Conservation (phyloP, 768 basidiomycete species). For the Atractiella rhizophila region DNA sequence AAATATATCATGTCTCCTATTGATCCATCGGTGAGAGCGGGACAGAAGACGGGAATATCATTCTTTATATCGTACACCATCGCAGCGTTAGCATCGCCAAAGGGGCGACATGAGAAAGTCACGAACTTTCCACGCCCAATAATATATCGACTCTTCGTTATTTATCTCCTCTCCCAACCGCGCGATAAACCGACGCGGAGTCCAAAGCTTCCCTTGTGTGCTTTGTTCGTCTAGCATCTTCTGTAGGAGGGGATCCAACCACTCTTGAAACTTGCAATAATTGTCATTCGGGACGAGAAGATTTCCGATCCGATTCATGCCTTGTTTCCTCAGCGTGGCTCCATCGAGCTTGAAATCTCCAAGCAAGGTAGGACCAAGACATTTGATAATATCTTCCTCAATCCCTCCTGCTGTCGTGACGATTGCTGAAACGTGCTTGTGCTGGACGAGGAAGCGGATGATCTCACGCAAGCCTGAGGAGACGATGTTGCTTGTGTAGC, state of each 20-base stretch:
- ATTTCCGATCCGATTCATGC: constrained; percentile 96
- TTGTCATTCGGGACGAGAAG: constrained; percentile 91
- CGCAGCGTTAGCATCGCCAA: constrained; percentile 14
- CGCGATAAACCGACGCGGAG: constrained; percentile 76
- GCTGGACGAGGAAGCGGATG: constrained; percentile 71
- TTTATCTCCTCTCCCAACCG: constrained; percentile 91
- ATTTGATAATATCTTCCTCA: constrained; percentile 98
- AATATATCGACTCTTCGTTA: constrained; percentile 90
- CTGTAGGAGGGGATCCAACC: constrained; percentile 86
- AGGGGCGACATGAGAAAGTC: background rate
- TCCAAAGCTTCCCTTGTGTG: constrained; percentile 39
- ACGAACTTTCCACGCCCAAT: constrained; percentile 95
- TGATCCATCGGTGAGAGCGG: constrained; percentile 90
- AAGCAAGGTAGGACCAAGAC: constrained; percentile 83
- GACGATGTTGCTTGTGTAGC: constrained; percentile 95
- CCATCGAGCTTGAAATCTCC: constrained; percentile 60
- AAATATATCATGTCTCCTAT: constrained; percentile 99
- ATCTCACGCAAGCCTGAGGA: constrained; percentile 89
- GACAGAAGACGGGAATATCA: constrained; percentile 93
- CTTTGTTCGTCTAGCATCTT: constrained; percentile 72
- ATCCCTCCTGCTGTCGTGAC: constrained; percentile 97
- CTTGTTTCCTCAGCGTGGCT: constrained; percentile 53
- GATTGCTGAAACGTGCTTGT: constrained; percentile 62
- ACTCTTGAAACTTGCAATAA: constrained; percentile 98
- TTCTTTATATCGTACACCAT: constrained; percentile 33